Conservation (phyloP, 2,329 filamentous ascomycete genomes). For the Penicillium freii region DNA sequence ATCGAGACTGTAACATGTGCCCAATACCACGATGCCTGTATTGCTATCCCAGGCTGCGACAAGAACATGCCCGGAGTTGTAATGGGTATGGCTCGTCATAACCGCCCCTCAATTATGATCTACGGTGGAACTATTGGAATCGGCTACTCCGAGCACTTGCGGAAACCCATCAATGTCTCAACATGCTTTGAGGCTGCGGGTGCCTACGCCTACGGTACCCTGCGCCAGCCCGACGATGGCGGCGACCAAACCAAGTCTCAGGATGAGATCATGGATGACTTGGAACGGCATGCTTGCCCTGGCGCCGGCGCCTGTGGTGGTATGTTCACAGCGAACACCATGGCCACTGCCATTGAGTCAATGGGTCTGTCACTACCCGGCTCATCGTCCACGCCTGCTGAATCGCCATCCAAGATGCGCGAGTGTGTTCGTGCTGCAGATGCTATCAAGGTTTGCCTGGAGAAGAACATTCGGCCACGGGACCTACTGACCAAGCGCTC, state of each 20-base stretch:
- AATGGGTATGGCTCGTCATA: constrained; percentile 88
- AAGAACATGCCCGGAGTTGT: constrained; percentile 96
- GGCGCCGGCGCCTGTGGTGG: constrained; percentile 79
- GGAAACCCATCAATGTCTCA: constrained; percentile 79
- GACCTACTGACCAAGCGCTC: constrained; percentile 76
- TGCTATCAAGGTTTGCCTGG: constrained; percentile 75
- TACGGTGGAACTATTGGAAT: constrained; percentile 90
- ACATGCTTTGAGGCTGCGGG: constrained; percentile 87
- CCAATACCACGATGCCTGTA: constrained; percentile 89
- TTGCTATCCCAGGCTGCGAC: constrained; percentile 89
- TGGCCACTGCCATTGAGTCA: constrained; percentile 86
- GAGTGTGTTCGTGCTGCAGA: constrained; percentile 81
- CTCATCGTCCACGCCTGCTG: constrained; percentile 78
- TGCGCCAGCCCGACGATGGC: constrained; percentile 66
- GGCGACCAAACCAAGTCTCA: constrained; percentile 64
- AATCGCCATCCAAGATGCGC: constrained; percentile 77
- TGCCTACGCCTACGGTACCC: constrained; percentile 72
- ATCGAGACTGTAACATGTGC: constrained; percentile 92
- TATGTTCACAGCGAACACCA: constrained; percentile 94
- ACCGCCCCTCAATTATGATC: constrained; percentile 90
- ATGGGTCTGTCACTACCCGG: constrained; percentile 82
- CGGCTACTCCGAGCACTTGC: constrained; percentile 74
- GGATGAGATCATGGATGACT: constrained; percentile 78
- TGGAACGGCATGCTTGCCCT: constrained; percentile 76
- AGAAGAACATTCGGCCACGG: constrained; percentile 74